Evolutionary conservation across 164 flowering plant genomes (phyloP), one percentile per base, ranked within the genome.

Genomic region (Dillenia turbinata): DNA sequence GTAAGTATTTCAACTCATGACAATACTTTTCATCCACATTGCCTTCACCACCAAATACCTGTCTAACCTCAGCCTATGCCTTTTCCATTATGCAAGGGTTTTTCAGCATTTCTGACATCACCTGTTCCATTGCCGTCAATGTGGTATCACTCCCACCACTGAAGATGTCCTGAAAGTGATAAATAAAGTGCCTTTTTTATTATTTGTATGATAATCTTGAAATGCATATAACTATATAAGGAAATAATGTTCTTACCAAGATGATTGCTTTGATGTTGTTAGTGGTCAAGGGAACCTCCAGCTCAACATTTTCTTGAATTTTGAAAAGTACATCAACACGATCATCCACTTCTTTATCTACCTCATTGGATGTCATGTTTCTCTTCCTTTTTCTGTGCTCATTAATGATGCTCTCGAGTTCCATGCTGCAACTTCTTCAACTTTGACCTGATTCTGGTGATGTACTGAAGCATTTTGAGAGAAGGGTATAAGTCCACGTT

Each of bases 201-300:
- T 26, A 26, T 15, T 52, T 26, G 51, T 33, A 14, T 69, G 9
- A 57, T 52, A 22, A 63, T 45, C 49, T 40, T 47, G 19, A 53
- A 43, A 26, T 26, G 33, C 33, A 26, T 26, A 26, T n/a, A n/a
- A n/a, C n/a, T n/a, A n/a, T n/a, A n/a, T 9, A 10, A 69, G 52
- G 17, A 64, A 63, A 49, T 9, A 8, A 44, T 12, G 45, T 33
- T 16, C 71, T 49, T 2, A 73, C 76, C 63, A 55, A 40, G 49
- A 73, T 50, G 3, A 77, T 66, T 47, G 80, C 77, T 65, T 73
- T 77, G 57, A 77, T 60, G 62, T 65, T 73, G 46, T 61, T 54
- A 2, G 8, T 45, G 12, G 60, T 68, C 12, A 75, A 58, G 40
- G 68, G 44, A 53, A 71, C 56, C 8, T 56, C 67, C 44, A 45